Percentiles rank a stretch among this genome's conserved stretches.
phyloP scores from a whole-genome alignment of 192 early-diverging fungal species.

The Obelidium mucronatum region DNA sequence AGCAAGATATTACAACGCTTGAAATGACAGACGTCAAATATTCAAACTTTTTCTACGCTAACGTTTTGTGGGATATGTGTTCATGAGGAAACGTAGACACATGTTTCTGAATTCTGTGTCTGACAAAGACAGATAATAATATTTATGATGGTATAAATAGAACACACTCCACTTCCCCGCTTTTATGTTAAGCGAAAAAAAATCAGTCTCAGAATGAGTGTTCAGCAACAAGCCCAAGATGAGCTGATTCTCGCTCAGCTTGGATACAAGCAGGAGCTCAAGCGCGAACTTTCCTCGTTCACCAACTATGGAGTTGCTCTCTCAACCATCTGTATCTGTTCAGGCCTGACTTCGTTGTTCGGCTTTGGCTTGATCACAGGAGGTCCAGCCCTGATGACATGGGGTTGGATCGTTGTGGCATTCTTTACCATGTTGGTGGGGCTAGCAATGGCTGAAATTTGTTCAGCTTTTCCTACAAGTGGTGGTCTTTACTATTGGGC shows the following conservation, averaged over 20 bases:
- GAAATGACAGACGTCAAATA: slow-evolving; percentile 15
- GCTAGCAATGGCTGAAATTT: slow-evolving; percentile 50
- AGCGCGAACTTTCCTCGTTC: slow-evolving; percentile 41
- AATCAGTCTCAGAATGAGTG: neutral
- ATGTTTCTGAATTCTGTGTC: neutral
- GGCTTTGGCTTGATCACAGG: slow-evolving; percentile 34
- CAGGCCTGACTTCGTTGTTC: slow-evolving; percentile 43
- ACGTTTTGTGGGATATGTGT: slow-evolving; percentile 35
- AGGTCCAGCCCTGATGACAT: slow-evolving; percentile 46
- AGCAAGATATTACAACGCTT: slow-evolving; percentile 19
- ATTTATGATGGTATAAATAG: neutral
- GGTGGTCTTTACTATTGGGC: slow-evolving; percentile 46
- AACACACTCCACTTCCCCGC: neutral
- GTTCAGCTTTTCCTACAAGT: slow-evolving; percentile 41
- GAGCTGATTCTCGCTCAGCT: slow-evolving; percentile 40
- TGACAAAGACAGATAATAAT: neutral
- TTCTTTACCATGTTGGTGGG: slow-evolving; percentile 38
- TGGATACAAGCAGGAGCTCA: slow-evolving; percentile 53
- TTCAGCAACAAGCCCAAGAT: slow-evolving; percentile 17
- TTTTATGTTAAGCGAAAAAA: neutral
- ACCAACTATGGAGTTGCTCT: slow-evolving; percentile 44
- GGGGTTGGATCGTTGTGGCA: slow-evolving; percentile 45
- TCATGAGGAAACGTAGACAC: neutral
- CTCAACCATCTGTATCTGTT: slow-evolving; percentile 45
- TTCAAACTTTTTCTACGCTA: slow-evolving; percentile 28